These are phyloP conservation scores for Pseudocercospora musae DNA, from an alignment of 2,329 filamentous ascomycete species.

Conservation along the genomic window DNA sequence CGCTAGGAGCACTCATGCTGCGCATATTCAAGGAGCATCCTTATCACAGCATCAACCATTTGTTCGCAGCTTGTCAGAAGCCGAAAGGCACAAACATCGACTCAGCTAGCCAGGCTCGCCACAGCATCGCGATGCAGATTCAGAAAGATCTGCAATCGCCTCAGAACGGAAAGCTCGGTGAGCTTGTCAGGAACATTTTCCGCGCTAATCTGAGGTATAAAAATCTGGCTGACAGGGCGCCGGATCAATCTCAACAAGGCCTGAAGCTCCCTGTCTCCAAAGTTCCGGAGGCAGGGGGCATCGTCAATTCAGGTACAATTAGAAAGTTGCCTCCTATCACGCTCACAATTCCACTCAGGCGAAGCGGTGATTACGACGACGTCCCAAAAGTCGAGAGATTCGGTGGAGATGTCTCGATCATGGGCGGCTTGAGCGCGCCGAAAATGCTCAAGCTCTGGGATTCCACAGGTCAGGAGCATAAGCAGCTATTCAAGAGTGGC, in stretches of 20 bases:
- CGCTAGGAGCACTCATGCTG: constrained; percentile 70
- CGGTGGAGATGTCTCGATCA: constrained; percentile 74
- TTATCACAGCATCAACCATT: constrained; percentile 95
- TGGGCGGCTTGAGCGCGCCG: constrained; percentile 84
- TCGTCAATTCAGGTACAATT: constrained; percentile 55
- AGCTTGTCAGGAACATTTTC: constrained; percentile 69
- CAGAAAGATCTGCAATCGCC: constrained; percentile 52
- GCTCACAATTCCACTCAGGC: constrained; percentile 73
- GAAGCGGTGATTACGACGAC: constrained; percentile 69
- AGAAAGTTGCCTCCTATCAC: constrained; percentile 81
- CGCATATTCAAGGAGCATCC: constrained; percentile 90
- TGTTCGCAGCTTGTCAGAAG: constrained; percentile 64
- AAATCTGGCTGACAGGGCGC: constrained; percentile 62
- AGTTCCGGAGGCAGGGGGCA: constrained; percentile 58
- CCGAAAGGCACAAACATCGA: constrained; percentile 57
- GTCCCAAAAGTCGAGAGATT: constrained; percentile 73
- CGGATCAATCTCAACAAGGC: constrained; percentile 31
- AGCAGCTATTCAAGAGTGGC: constrained; percentile 90
- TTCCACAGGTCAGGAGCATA: constrained; percentile 75
- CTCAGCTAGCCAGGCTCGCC: constrained; percentile 68
- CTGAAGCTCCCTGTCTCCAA: constrained; percentile 59
- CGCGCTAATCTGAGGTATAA: constrained; percentile 67
- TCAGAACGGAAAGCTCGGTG: constrained; percentile 47
- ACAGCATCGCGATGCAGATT: constrained; percentile 68
- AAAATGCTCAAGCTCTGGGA: constrained; percentile 85